Evolutionary conservation across 202 grass and related monocot genomes (phyloP).

Genomic region (Zizania palustris): DNA sequence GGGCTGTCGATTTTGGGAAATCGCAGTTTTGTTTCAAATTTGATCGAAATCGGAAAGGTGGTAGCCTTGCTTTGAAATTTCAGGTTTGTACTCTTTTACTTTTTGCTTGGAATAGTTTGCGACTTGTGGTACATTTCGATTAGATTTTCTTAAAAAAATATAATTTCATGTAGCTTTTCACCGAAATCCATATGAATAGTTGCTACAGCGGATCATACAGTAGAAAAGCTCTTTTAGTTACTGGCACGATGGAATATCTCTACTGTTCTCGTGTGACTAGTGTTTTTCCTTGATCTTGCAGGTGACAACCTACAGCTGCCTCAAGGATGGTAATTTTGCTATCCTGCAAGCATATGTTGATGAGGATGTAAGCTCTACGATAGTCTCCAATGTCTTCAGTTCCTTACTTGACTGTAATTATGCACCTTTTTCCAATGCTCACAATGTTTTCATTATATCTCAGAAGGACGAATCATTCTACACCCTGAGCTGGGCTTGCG

Average conservation of each 20-base stretch:
- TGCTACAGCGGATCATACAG: background rate
- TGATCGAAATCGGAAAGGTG: background rate
- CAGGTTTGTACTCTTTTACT: background rate
- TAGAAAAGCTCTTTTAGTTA: background rate
- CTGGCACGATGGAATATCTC: constrained; percentile 21
- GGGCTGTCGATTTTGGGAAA: background rate
- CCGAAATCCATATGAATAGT: background rate
- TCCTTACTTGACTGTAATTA: constrained; percentile 7
- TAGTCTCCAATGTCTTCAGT: constrained; percentile 27
- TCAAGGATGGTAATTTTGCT: constrained; percentile 77
- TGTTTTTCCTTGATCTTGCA: constrained; percentile 42
- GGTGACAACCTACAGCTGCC: constrained; percentile 92
- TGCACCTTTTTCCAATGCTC: constrained; percentile 34
- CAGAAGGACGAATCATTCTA: constrained; percentile 98
- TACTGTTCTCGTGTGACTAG: constrained; percentile 16
- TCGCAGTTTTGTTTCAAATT: constrained; percentile 8
- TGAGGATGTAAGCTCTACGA: constrained; percentile 70
- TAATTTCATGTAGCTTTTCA: constrained; percentile 7
- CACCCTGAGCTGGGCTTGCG: constrained; percentile 92
- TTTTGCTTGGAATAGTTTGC: background rate
- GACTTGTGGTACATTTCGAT: background rate
- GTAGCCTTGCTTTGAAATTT: background rate
- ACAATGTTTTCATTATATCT: constrained; percentile 20
- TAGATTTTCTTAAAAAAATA: background rate
- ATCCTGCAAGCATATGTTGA: constrained; percentile 81